Conservation (phyloP, 163 green algal genomes). For the Trebouxiophyceae sp. region DNA sequence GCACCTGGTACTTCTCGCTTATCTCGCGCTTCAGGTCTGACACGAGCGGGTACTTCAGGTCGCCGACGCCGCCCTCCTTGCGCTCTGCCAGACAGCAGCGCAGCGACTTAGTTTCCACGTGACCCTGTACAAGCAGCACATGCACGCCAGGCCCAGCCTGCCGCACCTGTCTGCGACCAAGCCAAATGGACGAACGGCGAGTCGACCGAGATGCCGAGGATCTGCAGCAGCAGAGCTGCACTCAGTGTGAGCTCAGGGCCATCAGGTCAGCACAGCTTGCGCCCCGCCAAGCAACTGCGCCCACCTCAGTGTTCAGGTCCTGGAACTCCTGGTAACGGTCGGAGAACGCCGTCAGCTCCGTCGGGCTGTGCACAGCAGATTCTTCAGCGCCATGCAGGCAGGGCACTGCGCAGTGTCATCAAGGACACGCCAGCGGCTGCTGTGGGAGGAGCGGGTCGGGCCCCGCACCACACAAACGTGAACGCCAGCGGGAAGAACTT, state of each 20-base stretch:
- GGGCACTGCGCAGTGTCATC: too few relatives aligned
- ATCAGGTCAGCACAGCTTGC: too few relatives aligned
- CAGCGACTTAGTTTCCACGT: too few relatives aligned
- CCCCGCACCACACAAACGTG: constrained; percentile 83
- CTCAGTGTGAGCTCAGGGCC: too few relatives aligned
- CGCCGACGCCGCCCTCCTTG: constrained; percentile 87
- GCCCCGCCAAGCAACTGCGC: too few relatives aligned
- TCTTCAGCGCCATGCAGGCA: too few relatives aligned
- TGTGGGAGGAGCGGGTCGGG: too few relatives aligned
- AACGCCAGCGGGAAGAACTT: constrained; percentile 87
- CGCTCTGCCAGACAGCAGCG: constrained; percentile 45
- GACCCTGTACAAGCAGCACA: too few relatives aligned
- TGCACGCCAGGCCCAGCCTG: too few relatives aligned
- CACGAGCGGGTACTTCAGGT: constrained; percentile 92
- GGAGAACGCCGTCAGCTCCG: constrained; percentile 96
- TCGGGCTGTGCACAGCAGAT: too few relatives aligned
- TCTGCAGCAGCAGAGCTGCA: too few relatives aligned
- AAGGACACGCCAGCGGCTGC: too few relatives aligned
- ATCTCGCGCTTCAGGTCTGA: constrained; percentile 94
- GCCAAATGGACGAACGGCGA: constrained; percentile 92
- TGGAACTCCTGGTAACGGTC: constrained; percentile 90
- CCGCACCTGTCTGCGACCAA: constrained; percentile 50
- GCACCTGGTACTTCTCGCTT: constrained; percentile 73
- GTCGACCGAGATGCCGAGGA: constrained; percentile 94
- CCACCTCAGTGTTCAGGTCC: constrained; percentile 73